Conservation (phyloP, 2,329 filamentous ascomycete genomes). For the Phymatotrichopsis omnivora region DNA sequence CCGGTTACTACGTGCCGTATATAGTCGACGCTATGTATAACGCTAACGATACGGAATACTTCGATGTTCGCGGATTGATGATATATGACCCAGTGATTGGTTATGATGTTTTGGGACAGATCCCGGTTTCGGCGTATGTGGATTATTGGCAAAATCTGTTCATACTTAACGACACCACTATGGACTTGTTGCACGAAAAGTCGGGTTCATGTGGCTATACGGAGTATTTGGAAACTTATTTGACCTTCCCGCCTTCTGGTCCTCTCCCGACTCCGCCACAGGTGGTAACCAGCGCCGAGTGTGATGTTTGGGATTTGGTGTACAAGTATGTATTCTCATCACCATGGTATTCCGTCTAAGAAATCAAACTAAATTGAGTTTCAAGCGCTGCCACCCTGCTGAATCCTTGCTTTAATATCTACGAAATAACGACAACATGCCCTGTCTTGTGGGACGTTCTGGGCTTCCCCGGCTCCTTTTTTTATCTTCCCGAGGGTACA, state of each 20-base stretch:
- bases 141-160: constrained; percentile 53
- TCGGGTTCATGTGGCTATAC: constrained; percentile 53
- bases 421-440: constrained; percentile 56
- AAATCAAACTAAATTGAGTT: constrained; percentile 38
- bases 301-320: constrained; percentile 17
- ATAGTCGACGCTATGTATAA: constrained; percentile 52
- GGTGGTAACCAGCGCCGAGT: constrained; percentile 21
- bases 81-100: constrained; percentile 62
- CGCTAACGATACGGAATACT: constrained; percentile 52
- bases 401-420: constrained; percentile 74
- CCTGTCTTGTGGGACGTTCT: constrained; percentile 34
- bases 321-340: constrained; percentile 12
- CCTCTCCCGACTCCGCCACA: constrained; percentile 43
- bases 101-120: constrained; percentile 39
- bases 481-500: constrained; percentile 53
- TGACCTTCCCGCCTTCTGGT: constrained; percentile 58
- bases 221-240: constrained; percentile 49
- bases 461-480: constrained; percentile 28
- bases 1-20: constrained; percentile 43
- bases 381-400: constrained; percentile 43
- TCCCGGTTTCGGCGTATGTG: constrained; percentile 49
- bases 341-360: background rate
- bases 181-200: constrained; percentile 43
- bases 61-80: constrained; percentile 56
- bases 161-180: constrained; percentile 52